Evolutionary conservation across 768 basidiomycete genomes (phyloP).

Genomic region (Cubamyces lactineus): DNA sequence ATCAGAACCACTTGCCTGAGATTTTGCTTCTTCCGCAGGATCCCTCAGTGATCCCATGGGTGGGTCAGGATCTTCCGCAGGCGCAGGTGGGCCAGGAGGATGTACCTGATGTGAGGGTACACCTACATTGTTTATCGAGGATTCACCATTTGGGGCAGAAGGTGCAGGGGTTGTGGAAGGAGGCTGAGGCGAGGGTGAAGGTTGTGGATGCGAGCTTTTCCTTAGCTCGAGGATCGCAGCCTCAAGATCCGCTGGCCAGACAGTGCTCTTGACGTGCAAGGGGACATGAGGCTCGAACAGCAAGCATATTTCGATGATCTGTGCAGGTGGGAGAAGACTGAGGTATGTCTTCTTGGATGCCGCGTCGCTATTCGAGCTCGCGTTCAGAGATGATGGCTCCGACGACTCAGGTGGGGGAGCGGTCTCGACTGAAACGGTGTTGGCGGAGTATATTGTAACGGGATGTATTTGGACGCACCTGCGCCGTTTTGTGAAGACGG

Average conservation of each 20-base stretch:
- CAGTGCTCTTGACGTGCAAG: constrained; percentile 59
- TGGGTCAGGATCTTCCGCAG: constrained; percentile 19
- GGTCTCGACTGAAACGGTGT: constrained; percentile 1
- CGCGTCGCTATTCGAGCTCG: constrained; percentile 47
- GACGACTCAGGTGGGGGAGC: background rate
- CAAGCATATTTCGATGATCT: constrained; percentile 81
- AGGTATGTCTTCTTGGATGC: constrained; percentile 76
- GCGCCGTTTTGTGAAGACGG: constrained; percentile 17
- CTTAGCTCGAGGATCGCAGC: constrained; percentile 61
- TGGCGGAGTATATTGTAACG: constrained; percentile 1
- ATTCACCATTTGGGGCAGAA: constrained; percentile 24
- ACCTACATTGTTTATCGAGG: constrained; percentile 19
- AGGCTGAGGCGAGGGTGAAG: constrained; percentile 18
- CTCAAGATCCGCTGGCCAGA: constrained; percentile 76
- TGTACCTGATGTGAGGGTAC: constrained; percentile 29
- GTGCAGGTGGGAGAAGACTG: constrained; percentile 62
- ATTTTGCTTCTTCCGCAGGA: constrained; percentile 15
- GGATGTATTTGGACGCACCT: constrained; percentile 21
- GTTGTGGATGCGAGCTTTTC: constrained; percentile 29
- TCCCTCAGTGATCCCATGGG: constrained; percentile 31
- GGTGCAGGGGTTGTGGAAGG: constrained; percentile 20
- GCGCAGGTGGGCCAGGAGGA: constrained; percentile 16
- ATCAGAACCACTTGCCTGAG: constrained; percentile 7
- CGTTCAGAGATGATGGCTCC: background rate
- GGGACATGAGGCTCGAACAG: constrained; percentile 72